Evolutionary conservation across 495 filamentous ascomycete genomes (phyloP).

Genomic region (Lophium mytilinum): DNA sequence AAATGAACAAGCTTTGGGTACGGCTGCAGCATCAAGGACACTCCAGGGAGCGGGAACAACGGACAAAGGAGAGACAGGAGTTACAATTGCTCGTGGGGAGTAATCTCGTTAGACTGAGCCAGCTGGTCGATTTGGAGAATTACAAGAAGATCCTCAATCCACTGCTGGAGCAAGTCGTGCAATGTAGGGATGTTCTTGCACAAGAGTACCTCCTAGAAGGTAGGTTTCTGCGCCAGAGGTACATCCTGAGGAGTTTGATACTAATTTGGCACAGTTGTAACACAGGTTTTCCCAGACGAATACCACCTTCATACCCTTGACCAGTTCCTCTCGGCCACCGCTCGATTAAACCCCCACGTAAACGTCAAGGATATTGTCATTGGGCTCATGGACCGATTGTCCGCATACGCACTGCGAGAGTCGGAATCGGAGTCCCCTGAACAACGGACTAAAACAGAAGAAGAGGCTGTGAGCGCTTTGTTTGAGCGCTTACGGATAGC

Average conservation of each 20-base stretch:
- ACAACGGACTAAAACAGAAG: constrained; percentile 65
- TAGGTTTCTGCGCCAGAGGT: constrained; percentile 24
- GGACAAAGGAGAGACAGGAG: constrained; percentile 91
- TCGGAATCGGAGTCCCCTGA: constrained; percentile 63
- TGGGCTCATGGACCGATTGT: constrained; percentile 92
- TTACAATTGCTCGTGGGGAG: constrained; percentile 91
- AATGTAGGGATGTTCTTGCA: constrained; percentile 91
- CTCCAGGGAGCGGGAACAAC: constrained; percentile 83
- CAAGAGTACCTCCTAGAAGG: constrained; percentile 95
- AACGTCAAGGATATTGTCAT: constrained; percentile 98
- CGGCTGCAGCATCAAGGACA: constrained; percentile 95
- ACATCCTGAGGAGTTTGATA: background rate
- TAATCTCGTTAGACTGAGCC: constrained; percentile 90
- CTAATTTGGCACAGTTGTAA: constrained; percentile 58
- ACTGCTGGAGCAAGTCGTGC: constrained; percentile 90
- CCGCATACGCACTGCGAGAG: constrained; percentile 83
- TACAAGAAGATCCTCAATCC: constrained; percentile 91
- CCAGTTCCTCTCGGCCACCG: constrained; percentile 83
- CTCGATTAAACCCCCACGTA: constrained; percentile 86
- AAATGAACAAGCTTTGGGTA: constrained; percentile 99
- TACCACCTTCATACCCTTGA: constrained; percentile 96
- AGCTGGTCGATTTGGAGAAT: constrained; percentile 85
- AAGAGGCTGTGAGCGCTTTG: constrained; percentile 69
- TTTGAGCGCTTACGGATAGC: constrained; percentile 68
- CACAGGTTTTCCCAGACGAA: constrained; percentile 97